Base-by-base conservation (phyloP, 2,329 filamentous ascomycete species). In the Exophiala sp. region DNA sequence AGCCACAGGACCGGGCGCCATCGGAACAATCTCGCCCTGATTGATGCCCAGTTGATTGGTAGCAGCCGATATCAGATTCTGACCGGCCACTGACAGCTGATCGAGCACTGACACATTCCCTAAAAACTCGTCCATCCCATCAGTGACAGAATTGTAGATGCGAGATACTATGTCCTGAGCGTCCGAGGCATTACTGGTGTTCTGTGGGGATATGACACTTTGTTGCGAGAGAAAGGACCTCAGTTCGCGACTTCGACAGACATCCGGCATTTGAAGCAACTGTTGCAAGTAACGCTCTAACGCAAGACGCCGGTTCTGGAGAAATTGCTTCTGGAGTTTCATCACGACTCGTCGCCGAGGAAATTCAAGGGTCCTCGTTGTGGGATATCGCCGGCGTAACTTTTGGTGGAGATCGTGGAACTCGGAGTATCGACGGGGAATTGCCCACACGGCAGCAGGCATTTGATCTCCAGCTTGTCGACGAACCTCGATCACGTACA, bases 91-190 rank as follows among this genome's bases (percentile, higher is more conserved):
- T 0, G 90, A 95, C 5, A 98, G 79, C 65, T 97, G 93, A 62
- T 98, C 93, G 23, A 98, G 77, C 0, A 96, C 90, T 1, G 93
- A 88, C 37, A 97, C 91, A 64, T 95, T 97, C 48, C 93, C 93
- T 2, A 98, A 74, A 47, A 98, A 94, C 61, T 98, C 93, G 65
- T 98, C 93, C 85, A 98, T 94, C 27, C 94, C 93, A 64, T 98
- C 93, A 0, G 91, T 87, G 18, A 98, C 91, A 0, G 91, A 97
- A 65, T 94, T 94, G 70, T 97, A 98, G 41, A 98, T 82, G 3
- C 93, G 83, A 0, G 88, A 89, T 57, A 98, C 93, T 66, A 98
- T 90, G 65, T 97, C 66, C 66, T 69, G 79, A 65, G 79, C 85
- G 67, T 86, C 86, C 61, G 80, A 80, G 46, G 85, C 80, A 5